Evolutionary conservation across 441 rosid species (phyloP), one percentile per base, ranked within the genome.

Genomic region (Manihot esculenta): DNA sequence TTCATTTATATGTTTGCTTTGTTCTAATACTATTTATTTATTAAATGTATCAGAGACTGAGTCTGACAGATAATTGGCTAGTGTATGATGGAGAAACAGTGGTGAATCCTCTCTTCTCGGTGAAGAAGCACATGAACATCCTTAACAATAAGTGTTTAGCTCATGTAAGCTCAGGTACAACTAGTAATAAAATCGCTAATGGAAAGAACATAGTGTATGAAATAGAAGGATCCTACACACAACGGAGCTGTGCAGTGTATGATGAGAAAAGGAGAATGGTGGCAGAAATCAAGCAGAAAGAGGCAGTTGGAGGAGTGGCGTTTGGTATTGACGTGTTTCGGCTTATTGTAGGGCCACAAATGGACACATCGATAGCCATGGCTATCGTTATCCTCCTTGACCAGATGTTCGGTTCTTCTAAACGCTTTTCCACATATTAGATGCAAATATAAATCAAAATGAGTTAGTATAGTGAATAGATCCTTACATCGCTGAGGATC

Each of bases 341-440:
- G 7, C 92, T 93, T 21, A 65, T 86, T 10, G 84, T 93, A 57
- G 88, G 83, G 74, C 84, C 92, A 2, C 90, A 81, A 65, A 86
- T 89, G 69, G 89, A 89, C 33, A 66, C 76, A 6, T 62, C 89
- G 2, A 71, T 83, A 3, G 96, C 97, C 41, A 93, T 93, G 98
- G 91, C 97, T 12, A 70, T 93, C 2, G 90, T 91, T 70, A 91
- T 93, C 68, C 85, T 91, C 53, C 94, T 93, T 21, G 96, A 91
- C 76, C 93, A 87, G 73, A 93, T 93, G 97, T 93, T 80, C 75
- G 82, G 90, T 66, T 88, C 97, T 56, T 85, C 85, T 47, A 75
- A 78, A 58, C 85, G 88, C 75, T 78, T 81, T 48, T 9, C 35
- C 3, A 9, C 44, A 35, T 67, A 14, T 14, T 47, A 10, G 38